Base-by-base conservation (phyloP, 176 grass and related monocot genomes). In the Oryza glumipatula region DNA sequence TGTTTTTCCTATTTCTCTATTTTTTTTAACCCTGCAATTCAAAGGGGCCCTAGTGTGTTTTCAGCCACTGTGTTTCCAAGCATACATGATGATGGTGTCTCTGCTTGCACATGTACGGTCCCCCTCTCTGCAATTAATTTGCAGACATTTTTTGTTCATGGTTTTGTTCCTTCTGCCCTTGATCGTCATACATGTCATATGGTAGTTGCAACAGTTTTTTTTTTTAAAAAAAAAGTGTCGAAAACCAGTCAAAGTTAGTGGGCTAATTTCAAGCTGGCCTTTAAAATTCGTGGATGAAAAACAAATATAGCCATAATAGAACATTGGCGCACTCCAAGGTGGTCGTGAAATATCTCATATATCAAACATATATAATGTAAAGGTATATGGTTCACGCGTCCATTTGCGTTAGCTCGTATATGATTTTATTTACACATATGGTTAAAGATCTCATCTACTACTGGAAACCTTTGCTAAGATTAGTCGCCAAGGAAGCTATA, bases 401-500 rank as follows among this genome's bases (percentile, higher is more conserved):
- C 6, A n/a, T 58, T 58, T 58, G 54, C 21, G 54, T n/a, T 19
- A 58, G 6, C 19, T 58, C n/a, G 17, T 58, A 16, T 56, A 56
- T 56, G 17, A 2, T 21, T 56, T 56, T 56, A 56, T 58, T 58
- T 58, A n/a, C 54, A 58, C 4, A 58, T n/a, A 58, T n/a, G 5
- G 14, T 68, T 16, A 68, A 35, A 15, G 35, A n/a, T 41, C n/a
- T 24, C 70, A 72, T 72, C 5, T 35, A 68, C 26, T 15, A 38
- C 28, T 82, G 33, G 8, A 35, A 49, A 69, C 11, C 66, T 81
- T 81, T 64, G 51, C 15, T 48, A 72, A 14, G 68, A 16, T 73
- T 74, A 74, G 39, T 43, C 63, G 56, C 26, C 14, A 83, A 75
- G 39, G 16, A 49, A 66, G 22, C 10, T 3, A 3, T 2, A 38